Conservation (phyloP, 768 basidiomycete species). For the Cubamyces sp. region DNA sequence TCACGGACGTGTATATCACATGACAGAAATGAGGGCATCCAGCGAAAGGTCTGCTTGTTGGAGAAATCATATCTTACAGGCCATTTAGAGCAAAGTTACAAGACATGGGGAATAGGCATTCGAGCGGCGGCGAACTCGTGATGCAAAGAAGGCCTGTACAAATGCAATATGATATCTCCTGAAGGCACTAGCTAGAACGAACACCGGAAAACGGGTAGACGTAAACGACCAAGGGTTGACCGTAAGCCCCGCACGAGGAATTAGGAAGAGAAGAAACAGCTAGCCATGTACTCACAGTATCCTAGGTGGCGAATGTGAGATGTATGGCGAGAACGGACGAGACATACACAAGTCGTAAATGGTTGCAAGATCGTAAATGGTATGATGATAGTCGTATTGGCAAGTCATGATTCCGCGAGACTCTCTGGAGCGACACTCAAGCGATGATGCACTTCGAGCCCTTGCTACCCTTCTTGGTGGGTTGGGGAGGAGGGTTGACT, state of each 20-base stretch:
- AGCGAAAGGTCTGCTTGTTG: conserved; percentile 1
- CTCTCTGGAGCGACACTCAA: conserved; percentile 46
- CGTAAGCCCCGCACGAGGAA: conserved; percentile 17
- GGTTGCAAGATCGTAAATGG: conserved; percentile 72
- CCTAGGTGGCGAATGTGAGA: conserved; percentile 15
- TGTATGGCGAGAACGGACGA: conserved; percentile 20
- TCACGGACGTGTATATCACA: conserved; percentile 4
- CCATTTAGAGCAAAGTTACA: conserved; percentile 14
- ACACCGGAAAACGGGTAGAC: conserved; percentile 18
- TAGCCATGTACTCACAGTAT: conserved; percentile 21
- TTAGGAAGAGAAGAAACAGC: conserved; percentile 19
- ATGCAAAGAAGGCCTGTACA: conserved; percentile 13
- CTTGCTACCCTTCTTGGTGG: conserved; percentile 55
- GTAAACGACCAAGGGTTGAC: conserved; percentile 17
- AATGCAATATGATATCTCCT: conserved; percentile 31
- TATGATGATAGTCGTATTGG: conserved; percentile 41
- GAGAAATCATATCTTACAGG: conserved; percentile 14
- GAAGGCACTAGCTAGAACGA: conserved; percentile 23
- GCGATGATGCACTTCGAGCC: conserved; percentile 67
- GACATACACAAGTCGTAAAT: conserved; percentile 66
- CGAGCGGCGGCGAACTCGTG: conserved; percentile 7
- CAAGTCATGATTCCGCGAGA: conserved; percentile 20
- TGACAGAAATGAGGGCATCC: not conserved
- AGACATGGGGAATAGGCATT: conserved; percentile 12
- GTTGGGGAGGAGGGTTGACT: conserved; percentile 77